Evolutionary conservation across 2,329 filamentous ascomycete species (phyloP), one percentile per base, ranked within the genome.

Genomic region (Nectriaceae sp.): DNA sequence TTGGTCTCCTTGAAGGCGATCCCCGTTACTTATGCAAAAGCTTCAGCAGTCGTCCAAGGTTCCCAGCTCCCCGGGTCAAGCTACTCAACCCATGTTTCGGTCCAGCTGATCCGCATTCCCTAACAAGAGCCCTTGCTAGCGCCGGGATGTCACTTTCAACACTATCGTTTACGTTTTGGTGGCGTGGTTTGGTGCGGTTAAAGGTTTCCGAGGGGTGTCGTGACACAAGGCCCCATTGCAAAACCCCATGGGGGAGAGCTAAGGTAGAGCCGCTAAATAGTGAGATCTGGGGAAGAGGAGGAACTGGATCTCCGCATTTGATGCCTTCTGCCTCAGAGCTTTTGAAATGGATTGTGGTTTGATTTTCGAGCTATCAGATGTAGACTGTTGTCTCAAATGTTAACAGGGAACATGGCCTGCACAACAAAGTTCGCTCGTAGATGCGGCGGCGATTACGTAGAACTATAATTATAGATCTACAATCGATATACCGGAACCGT

Each of bases 151-250:
- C n/a, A n/a, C n/a, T n/a, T n/a, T n/a, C n/a, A 31, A 15, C 26
- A 31, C 26, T 31, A 31, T 8, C 26, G 26, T 8, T 8, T 31
- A 31, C 8, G 26, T 15, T 31, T 8, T 31, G 24, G 51, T 42
- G 36, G 47, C 42, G 36, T 44, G 22, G 6, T 37, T 22, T 20
- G 26, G 15, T 20, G 3, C 41, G 44, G 51, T 47, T 38, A 46
- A 44, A 50, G 20, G 51, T 50, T 53, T 47, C 48, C 51, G 41
- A 44, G 6, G 21, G 21, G 19, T 20, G 38, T 47, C 21, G 4
- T 35, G 22, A 21, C 22, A 21, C 18, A 21, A 40, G 44, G 43
- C 47, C 51, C 47, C 44, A 43, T 29, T 44, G 51, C 44, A 39
- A 47, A 53, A 31, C 26, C n/a, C n/a, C n/a, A n/a, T n/a, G n/a